Percentiles rank a stretch among this genome's conserved stretches.
phyloP scores from a whole-genome alignment of 2,329 filamentous ascomycete genomes.

The Tolypocladium inflatum region DNA sequence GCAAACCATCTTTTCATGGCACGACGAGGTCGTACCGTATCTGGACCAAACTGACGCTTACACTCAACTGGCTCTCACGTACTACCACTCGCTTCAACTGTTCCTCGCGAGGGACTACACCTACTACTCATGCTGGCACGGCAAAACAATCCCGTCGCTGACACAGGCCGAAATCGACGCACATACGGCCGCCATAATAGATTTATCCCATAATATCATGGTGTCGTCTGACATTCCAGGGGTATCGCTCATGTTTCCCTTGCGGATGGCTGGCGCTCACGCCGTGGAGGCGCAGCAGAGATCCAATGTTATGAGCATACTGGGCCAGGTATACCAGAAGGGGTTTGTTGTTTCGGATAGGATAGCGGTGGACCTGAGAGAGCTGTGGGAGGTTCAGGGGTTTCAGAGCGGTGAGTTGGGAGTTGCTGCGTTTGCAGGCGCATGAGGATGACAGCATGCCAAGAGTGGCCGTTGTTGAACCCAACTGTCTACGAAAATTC shows the following conservation, averaged over 20 bases:
- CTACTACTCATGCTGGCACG: constrained; percentile 11
- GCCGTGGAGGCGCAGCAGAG: not conserved
- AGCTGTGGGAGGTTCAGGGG: constrained; percentile 9
- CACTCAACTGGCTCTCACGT: constrained; percentile 3
- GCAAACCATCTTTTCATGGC: not conserved
- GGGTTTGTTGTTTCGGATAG: constrained; percentile 14
- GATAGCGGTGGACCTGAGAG: constrained; percentile 11
- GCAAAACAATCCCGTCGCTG: constrained; percentile 4
- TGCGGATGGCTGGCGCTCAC: constrained; percentile 12
- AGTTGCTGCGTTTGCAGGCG: not conserved
- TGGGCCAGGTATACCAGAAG: constrained; percentile 7
- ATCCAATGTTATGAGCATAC: not conserved
- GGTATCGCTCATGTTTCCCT: constrained; percentile 10
- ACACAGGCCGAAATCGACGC: not conserved
- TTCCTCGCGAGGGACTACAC: constrained; percentile 14
- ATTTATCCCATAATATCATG: not conserved
- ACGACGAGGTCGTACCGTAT: not conserved
- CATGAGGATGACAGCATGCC: too few relatives aligned
- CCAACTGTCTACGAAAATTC: too few relatives aligned
- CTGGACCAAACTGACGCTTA: not conserved
- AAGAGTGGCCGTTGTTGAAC: too few relatives aligned
- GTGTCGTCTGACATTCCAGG: constrained; percentile 8
- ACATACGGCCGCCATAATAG: constrained; percentile 1
- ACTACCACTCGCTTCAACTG: constrained; percentile 9
- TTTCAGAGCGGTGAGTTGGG: not conserved